Base-by-base conservation (phyloP, 2,329 filamentous ascomycete genomes). In the Scleromitrula shiraiana region DNA sequence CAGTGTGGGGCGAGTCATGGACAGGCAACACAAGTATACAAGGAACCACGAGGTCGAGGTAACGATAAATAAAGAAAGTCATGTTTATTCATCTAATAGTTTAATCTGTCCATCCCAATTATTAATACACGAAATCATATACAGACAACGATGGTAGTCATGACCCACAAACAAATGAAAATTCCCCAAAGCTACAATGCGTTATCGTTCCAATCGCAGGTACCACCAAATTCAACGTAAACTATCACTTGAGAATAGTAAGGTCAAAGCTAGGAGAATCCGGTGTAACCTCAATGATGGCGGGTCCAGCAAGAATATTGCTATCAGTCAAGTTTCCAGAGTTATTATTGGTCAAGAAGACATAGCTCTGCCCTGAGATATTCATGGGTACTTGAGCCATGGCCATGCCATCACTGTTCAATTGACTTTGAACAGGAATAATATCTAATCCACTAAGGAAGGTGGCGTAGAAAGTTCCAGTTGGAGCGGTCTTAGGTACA, bases 321-420 rank as follows among this genome's bases (percentile, higher is more conserved):
- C 65, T 60, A 52, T 70, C 68, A 2, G 57, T 64, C 35, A 68
- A 54, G 17, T 55, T 59, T 10, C 59, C 60, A 20, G 61, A 63
- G 37, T 65, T 63, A 50, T 67, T 62, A 10, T 55, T 63, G 7
- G 68, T 70, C 38, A 70, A 56, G 41, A 70, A 67, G 20, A 66
- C 62, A 49, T 70, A 70, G 42, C 56, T 65, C 54, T 70, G 68
- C 8, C 68, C 68, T 5, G 61, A 57, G 24, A 66, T 55, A 19
- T 53, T 59, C 32, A 50, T 43, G 4, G 67, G 66, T 10, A 68
- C 61, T 6, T 40, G 43, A 10, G 59, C 60, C 26, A 57, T 59
- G 24, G 59, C 41, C 7, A 54, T 60, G 5, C 58, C 60, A 23
- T 54, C 53, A 3, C 50, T 46, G 15, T 62, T 62, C 64, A 38